phyloP scores from a whole-genome alignment of 306 rosid species.

The Fragaria nilgerrensis region DNA sequence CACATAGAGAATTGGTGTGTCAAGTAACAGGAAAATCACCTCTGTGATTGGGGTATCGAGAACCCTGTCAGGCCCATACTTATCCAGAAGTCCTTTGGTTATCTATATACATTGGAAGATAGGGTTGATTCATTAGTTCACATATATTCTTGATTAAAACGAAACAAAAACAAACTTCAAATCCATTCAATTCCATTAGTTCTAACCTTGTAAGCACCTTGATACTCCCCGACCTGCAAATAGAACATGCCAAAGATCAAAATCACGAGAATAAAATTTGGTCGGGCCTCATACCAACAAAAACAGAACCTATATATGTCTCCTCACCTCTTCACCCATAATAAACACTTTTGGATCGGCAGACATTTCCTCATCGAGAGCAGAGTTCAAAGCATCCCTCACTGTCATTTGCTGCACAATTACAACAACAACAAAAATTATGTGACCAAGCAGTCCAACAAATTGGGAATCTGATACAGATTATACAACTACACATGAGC shows the following conservation, averaged over 20 bases:
- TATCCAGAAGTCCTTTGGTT: constrained; percentile 86
- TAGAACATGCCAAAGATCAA: neutral
- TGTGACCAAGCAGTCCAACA: neutral
- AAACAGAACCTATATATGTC: neutral
- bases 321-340: constrained; percentile 95
- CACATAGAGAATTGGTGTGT: constrained; percentile 12
- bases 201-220: constrained; percentile 97
- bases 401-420: constrained; percentile 64
- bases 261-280: neutral
- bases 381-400: constrained; percentile 90
- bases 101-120: constrained; percentile 38
- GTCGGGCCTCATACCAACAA: neutral
- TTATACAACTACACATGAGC: neutral
- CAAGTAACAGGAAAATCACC: constrained; percentile 45
- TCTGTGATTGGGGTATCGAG: constrained; percentile 98
- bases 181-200: neutral
- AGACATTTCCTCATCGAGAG: constrained; percentile 98
- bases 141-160: neutral
- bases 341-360: constrained; percentile 94
- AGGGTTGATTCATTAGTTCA: neutral
- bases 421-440: neutral
- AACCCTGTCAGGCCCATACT: constrained; percentile 99
- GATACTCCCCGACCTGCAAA: constrained; percentile 96
- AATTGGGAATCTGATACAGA: neutral
- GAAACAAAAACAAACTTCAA: constrained; percentile 3